Conservation (phyloP, 1,139 yeast species). For the Candida sp. region DNA sequence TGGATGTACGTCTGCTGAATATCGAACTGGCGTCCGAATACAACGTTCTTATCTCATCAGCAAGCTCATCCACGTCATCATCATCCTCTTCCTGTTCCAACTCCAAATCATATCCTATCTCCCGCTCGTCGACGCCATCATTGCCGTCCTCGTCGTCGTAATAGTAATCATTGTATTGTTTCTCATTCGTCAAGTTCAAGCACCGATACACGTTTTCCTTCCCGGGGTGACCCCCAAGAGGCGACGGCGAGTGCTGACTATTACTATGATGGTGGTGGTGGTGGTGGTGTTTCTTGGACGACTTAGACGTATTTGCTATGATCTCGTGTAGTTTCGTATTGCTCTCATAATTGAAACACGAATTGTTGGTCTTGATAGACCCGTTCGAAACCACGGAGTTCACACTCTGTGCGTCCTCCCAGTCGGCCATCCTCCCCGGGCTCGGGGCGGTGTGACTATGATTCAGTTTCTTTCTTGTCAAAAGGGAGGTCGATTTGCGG, state of each 20-base stretch:
- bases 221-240: neutral
- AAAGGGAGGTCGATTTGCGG: neutral
- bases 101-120: neutral
- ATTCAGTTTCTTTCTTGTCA: neutral
- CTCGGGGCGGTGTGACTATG: neutral
- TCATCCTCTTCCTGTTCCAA: neutral
- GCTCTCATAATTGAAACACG: neutral
- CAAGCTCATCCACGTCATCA: neutral
- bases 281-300: neutral
- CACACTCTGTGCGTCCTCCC: neutral
- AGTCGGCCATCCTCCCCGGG: too few relatives aligned
- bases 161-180: constrained; percentile 1
- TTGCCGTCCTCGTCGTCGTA: neutral
- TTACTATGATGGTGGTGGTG: neutral
- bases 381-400: neutral
- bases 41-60: neutral
- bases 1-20: neutral
- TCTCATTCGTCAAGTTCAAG: constrained; percentile 3
- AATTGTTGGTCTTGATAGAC: neutral
- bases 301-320: neutral
- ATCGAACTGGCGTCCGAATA: constrained; percentile 6
- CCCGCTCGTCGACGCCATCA: neutral
- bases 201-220: neutral
- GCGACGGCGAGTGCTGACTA: neutral
- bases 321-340: neutral